Evolutionary conservation across 2,329 filamentous ascomycete species (phyloP).

Genomic region (Claviceps pazoutovae): DNA sequence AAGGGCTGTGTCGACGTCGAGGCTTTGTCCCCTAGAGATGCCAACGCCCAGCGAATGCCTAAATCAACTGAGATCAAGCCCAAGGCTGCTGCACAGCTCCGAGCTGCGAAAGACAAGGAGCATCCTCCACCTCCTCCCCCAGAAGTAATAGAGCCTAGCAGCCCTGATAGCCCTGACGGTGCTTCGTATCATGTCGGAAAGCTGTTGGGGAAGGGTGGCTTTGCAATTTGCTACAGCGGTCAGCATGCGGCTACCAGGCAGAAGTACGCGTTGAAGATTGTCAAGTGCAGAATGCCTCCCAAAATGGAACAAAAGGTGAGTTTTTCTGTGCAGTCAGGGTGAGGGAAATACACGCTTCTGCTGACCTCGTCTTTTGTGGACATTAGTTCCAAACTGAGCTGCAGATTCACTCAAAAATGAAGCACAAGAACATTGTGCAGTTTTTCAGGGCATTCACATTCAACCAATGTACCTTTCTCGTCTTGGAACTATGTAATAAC

Average conservation of each 20-base stretch:
- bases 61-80: constrained; percentile 35
- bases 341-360: too few species aligned
- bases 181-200: constrained; percentile 61
- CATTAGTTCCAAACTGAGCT: constrained; percentile 63
- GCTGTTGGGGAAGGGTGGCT: constrained; percentile 66
- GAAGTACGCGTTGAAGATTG: constrained; percentile 66
- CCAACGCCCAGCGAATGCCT: constrained; percentile 43
- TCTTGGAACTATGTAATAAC: constrained; percentile 87
- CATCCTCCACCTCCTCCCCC: constrained; percentile 51
- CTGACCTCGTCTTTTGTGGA: background rate
- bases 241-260: constrained; percentile 52
- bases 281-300: constrained; percentile 66
- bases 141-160: constrained; percentile 47
- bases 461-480: constrained; percentile 77
- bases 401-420: constrained; percentile 97
- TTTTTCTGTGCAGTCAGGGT: background rate
- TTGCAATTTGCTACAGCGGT: constrained; percentile 68
- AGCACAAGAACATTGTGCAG: constrained; percentile 87
- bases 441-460: constrained; percentile 92
- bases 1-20: constrained; percentile 43
- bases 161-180: constrained; percentile 54
- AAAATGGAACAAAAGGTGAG: constrained; percentile 75
- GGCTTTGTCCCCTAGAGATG: constrained; percentile 51
- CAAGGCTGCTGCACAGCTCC: constrained; percentile 38
- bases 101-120: constrained; percentile 49